Conservation (phyloP, 768 basidiomycete genomes). For the Tylopilus rubrobrunneus region DNA sequence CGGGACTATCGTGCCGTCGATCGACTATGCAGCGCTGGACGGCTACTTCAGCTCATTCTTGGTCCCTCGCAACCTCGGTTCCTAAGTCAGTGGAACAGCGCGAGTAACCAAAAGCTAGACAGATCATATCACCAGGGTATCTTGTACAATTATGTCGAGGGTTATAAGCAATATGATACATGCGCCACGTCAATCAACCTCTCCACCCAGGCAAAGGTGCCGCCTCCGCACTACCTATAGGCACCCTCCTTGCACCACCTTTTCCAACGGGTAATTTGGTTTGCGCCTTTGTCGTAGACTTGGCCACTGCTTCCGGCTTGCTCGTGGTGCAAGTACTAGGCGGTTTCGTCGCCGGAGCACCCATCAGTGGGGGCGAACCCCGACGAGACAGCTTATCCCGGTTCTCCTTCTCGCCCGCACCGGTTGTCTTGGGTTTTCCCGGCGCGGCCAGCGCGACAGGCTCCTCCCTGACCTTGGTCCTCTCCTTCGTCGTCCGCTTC, state of each 20-base stretch:
- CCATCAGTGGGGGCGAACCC: conserved; percentile 21
- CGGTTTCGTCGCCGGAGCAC: conserved; percentile 19
- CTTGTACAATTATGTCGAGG: conserved; percentile 20
- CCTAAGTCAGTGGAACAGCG: not conserved
- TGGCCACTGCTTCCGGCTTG: conserved; percentile 13
- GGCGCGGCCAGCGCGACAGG: conserved; percentile 6
- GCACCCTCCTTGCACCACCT: conserved; percentile 62
- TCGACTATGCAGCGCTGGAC: conserved; percentile 33
- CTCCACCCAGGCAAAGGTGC: conserved; percentile 49
- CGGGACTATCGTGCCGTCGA: conserved; percentile 32
- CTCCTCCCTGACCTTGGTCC: conserved; percentile 36
- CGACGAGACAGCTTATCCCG: conserved; percentile 32
- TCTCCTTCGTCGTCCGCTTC: conserved; percentile 36
- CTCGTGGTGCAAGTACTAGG: conserved; percentile 1
- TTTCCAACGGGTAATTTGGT: conserved; percentile 34
- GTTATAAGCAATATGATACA: conserved; percentile 13
- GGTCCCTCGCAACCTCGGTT: conserved; percentile 8
- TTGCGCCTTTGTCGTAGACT: conserved; percentile 10
- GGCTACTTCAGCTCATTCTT: conserved; percentile 50
- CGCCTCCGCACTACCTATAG: conserved; percentile 63
- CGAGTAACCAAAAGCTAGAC: not conserved
- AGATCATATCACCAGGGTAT: conserved; percentile 9
- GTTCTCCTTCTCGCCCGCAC: conserved; percentile 34
- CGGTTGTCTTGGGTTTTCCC: conserved; percentile 30
- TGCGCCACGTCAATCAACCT: conserved; percentile 29